phyloP scores from a whole-genome alignment of 495 filamentous ascomycete species.

The Penicillium angulare region DNA sequence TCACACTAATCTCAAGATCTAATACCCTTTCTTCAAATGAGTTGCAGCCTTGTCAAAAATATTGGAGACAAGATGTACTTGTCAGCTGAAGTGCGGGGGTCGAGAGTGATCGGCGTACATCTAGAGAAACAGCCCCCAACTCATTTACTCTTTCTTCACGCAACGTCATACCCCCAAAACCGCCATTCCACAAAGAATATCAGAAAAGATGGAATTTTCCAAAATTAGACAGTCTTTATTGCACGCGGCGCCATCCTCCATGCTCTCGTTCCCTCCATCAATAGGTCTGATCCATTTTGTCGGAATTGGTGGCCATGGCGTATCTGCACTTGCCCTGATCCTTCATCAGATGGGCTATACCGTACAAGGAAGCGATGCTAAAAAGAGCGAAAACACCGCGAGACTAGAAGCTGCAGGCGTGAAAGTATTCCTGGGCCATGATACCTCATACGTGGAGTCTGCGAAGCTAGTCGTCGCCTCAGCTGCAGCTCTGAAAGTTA shows the following conservation, averaged over 20 bases:
- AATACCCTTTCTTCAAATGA: too few species aligned
- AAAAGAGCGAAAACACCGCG: not conserved
- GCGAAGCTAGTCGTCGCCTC: not conserved
- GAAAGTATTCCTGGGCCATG: not conserved
- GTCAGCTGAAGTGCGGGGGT: too few species aligned
- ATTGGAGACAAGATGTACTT: too few species aligned
- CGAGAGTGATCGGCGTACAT: too few species aligned
- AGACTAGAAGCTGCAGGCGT: not conserved
- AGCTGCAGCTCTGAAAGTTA: not conserved
- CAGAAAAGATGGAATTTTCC: not conserved
- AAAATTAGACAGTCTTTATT: not conserved
- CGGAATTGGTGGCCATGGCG: not conserved
- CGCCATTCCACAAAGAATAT: too few species aligned
- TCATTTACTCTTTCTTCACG: too few species aligned
- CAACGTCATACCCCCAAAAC: too few species aligned
- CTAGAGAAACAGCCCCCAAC: too few species aligned
- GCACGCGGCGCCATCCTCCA: not conserved
- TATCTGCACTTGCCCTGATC: not conserved
- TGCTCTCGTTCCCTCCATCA: not conserved
- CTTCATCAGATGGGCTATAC: not conserved
- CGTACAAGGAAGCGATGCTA: not conserved
- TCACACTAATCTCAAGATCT: too few species aligned
- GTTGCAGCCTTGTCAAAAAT: too few species aligned
- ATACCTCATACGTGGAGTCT: not conserved
- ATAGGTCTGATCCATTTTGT: not conserved